A percentile compares a stretch with the other conserved stretches of the same genome.
Conservation (phyloP, 2,329 filamentous ascomycete genomes). For the Cytospora leucostoma region DNA sequence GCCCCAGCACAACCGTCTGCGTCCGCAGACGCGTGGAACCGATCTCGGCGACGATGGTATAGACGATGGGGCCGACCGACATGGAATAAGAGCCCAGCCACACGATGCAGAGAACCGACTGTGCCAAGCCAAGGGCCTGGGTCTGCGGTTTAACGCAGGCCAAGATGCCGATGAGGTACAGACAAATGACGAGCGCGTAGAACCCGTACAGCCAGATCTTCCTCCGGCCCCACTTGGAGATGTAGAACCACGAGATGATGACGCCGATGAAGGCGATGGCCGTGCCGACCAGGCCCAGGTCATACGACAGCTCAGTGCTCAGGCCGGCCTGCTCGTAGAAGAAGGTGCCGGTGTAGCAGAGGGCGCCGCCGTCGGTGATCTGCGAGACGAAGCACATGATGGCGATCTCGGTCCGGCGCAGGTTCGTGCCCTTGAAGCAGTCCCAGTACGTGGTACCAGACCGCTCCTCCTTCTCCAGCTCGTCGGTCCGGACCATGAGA, state of each 20-base stretch:
- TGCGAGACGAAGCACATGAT: slow-evolving; percentile 46
- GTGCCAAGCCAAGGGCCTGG: slow-evolving; percentile 41
- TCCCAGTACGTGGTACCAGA: slow-evolving; percentile 45
- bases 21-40: slow-evolving; percentile 48
- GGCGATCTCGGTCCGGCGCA: slow-evolving; percentile 48
- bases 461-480: slow-evolving; percentile 46
- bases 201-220: slow-evolving; percentile 46
- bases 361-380: slow-evolving; percentile 43
- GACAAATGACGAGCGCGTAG: slow-evolving; percentile 40
- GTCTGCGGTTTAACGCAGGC: slow-evolving; percentile 41
- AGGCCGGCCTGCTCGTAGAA: slow-evolving; percentile 51
- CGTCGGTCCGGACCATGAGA: slow-evolving; percentile 48
- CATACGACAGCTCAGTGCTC: slow-evolving; percentile 40
- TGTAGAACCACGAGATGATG: slow-evolving; percentile 46
- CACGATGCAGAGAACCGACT: slow-evolving; percentile 45
- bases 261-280: slow-evolving; percentile 47
- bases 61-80: slow-evolving; percentile 47
- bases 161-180: slow-evolving; percentile 48
- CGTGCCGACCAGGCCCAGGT: slow-evolving; percentile 45
- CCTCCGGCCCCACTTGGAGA: slow-evolving; percentile 45
- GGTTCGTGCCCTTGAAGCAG: slow-evolving; percentile 50
- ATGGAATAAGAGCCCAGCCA: slow-evolving; percentile 49
- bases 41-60: slow-evolving; percentile 48
- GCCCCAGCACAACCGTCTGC: slow-evolving; percentile 48
- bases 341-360: slow-evolving; percentile 47